Evolutionary conservation across 1,139 yeast species (phyloP), one percentile per base, ranked within the genome.

Genomic region (Taiozyma sp.): DNA sequence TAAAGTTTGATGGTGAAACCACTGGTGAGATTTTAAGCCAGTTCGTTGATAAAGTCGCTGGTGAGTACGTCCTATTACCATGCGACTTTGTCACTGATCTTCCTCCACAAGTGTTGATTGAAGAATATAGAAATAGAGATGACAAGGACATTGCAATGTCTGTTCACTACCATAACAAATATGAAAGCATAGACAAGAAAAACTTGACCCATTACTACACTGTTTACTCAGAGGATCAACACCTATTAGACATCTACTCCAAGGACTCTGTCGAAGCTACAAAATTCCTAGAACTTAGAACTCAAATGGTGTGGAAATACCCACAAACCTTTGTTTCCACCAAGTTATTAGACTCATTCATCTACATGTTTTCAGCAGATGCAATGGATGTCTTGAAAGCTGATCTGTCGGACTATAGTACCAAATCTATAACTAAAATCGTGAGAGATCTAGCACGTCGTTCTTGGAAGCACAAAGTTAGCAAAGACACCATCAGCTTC

Each of bases 61-160:
- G 73, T 47, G 80, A 88, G 63, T 85, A 89, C 62, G 88, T 90
- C 22, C 68, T 93, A 42, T 70, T 95, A 54, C 97, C 99, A 4
- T 91, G 98, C 71, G 99, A 95, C 68, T 87, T 93, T 62, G 75
- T 93, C 47, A 89, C 98, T 6, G 91, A 91, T 66, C 74, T 91
- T 43, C 96, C 97, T 6, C 97, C 99, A 4, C 93, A 87, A 61
- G 85, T 85, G 24, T 74, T 95, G 43, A 81, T 91, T 49, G 97
- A 93, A 64, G 86, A 86, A 44, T 91, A 85, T 65, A 76, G 97
- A 60, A 84, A 81, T 59, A 80, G 83, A 60, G 78, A 76, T 42
- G 83, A 79, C 44, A 71, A 76, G 30, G 90, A 87, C 58, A 65
- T 84, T 50, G 93, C 93, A 2, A 73, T 90, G 68, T 76, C 86